Evolutionary conservation across 2,329 filamentous ascomycete genomes (phyloP).

Genomic region (Fusarium sp.): DNA sequence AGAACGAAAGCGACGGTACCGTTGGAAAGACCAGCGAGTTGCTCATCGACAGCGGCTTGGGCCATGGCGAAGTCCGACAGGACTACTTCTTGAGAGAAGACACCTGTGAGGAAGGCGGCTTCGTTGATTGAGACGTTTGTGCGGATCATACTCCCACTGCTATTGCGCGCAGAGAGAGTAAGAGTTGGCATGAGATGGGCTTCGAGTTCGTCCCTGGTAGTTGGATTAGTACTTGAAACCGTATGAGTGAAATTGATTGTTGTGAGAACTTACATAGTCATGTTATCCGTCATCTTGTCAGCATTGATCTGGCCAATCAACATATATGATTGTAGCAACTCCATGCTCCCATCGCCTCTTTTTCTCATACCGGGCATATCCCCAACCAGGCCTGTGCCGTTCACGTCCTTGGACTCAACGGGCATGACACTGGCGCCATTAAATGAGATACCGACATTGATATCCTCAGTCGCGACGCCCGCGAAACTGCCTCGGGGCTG

Average conservation of each 20-base stretch:
- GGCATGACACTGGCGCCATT: constrained; percentile 58
- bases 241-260: constrained; percentile 12
- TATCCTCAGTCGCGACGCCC: constrained; percentile 62
- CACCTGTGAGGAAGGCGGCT: constrained; percentile 76
- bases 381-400: constrained; percentile 41
- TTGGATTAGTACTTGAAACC: constrained; percentile 14
- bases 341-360: constrained; percentile 46
- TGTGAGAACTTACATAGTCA: constrained; percentile 67
- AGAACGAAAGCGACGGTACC: constrained; percentile 73
- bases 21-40: constrained; percentile 58
- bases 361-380: constrained; percentile 31
- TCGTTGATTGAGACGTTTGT: constrained; percentile 77
- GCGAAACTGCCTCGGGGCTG: constrained; percentile 65
- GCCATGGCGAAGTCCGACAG: constrained; percentile 63
- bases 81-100: constrained; percentile 70
- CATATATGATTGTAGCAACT: constrained; percentile 70
- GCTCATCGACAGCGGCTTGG: constrained; percentile 60
- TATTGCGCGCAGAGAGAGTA: constrained; percentile 69
- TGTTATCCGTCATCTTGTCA: constrained; percentile 62
- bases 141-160: constrained; percentile 62
- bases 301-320: constrained; percentile 76
- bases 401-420: constrained; percentile 42
- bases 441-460: constrained; percentile 67
- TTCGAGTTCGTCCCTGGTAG: constrained; percentile 66
- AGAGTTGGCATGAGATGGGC: constrained; percentile 75